Base-by-base conservation (phyloP, 805 yeast species). In the Saccharomyces kudriavzevii region DNA sequence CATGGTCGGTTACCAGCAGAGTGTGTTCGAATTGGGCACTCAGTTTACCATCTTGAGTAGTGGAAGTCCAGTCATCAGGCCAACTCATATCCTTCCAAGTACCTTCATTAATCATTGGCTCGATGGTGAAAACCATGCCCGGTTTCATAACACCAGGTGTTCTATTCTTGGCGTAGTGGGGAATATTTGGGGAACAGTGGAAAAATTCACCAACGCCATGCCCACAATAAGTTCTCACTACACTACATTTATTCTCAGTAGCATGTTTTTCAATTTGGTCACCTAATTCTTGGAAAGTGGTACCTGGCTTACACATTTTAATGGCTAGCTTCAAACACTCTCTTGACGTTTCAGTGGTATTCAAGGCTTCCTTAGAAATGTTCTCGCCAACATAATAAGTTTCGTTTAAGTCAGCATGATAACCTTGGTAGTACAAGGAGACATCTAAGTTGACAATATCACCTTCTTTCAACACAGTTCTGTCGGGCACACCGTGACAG, bases 21-120 rank as follows among this genome's bases (percentile, higher is more conserved):
- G 95, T 92, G 69, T 94, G 97, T 72, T 94, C 96, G 63, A 94
- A 94, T 71, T 94, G 99, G 0, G 99, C 98, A 62, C 92, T 84
- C 56, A 80, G 75, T 65, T 82, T 81, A 52, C 99, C 99, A 67
- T 94, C 99, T 45, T 83, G 83, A 17, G 99, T 94, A 17, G 82
- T 81, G 1, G 96, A 82, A 4, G 99, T 94, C 99, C 99, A 94
- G 70, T 89, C 87, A 70, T 94, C 99, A 2, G 99, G 99, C 99
- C 99, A 94, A 53, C 83, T 76, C 55, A 79, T 71, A 70, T 91
- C 98, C 65, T 81, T 81, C 74, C 81, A 85, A 0, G 85, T 74
- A 8, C 99, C 99, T 59, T 83, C 74, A 67, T 89, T 87, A 60
- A 94, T 81, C 99, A 94, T 94, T 48, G 99, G 99, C 73, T 94